phyloP scores from a whole-genome alignment of 2,329 filamentous ascomycete genomes.

The Hymenoscyphus albidus region DNA sequence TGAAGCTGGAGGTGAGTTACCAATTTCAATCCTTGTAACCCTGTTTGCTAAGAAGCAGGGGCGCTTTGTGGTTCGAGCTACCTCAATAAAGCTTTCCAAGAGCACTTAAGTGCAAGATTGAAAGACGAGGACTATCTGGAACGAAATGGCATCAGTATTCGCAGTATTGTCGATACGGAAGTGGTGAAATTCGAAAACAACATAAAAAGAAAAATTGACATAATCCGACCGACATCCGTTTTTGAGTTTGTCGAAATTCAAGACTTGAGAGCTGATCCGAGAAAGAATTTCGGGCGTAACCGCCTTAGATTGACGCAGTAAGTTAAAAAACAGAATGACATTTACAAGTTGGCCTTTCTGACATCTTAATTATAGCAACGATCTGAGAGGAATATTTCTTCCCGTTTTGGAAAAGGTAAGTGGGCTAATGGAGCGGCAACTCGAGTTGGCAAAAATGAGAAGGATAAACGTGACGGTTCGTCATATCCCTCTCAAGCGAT shows the following conservation, averaged over 20 bases:
- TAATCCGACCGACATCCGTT: not conserved
- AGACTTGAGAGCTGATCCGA: slow-evolving; percentile 3
- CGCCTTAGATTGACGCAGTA: slow-evolving; percentile 6
- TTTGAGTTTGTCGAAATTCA: not conserved
- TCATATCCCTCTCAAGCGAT: not conserved
- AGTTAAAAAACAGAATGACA: not conserved
- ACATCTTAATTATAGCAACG: slow-evolving; percentile 1
- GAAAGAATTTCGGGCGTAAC: slow-evolving; percentile 10
- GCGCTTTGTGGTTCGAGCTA: slow-evolving; percentile 18
- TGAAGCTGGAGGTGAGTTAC: slow-evolving; percentile 18
- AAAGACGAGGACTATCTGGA: slow-evolving; percentile 15
- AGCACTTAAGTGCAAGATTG: slow-evolving; percentile 12
- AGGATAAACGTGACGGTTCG: slow-evolving; percentile 8
- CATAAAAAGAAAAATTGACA: slow-evolving; percentile 13
- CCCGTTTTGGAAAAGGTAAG: slow-evolving; percentile 7
- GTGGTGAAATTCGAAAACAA: slow-evolving; percentile 17
- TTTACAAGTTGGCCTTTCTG: not conserved
- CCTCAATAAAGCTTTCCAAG: slow-evolving; percentile 18
- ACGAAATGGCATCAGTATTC: slow-evolving; percentile 6
- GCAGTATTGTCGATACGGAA: slow-evolving; percentile 13
- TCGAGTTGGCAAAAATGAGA: slow-evolving; percentile 8
- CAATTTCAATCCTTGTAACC: not conserved
- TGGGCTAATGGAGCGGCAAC: slow-evolving; percentile 12
- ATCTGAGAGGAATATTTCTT: slow-evolving; percentile 11
- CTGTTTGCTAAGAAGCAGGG: slow-evolving; percentile 6